Percentiles rank a stretch among this genome's conserved stretches.
Conservation (phyloP, 345 rosid species). For the Viola odorata region DNA sequence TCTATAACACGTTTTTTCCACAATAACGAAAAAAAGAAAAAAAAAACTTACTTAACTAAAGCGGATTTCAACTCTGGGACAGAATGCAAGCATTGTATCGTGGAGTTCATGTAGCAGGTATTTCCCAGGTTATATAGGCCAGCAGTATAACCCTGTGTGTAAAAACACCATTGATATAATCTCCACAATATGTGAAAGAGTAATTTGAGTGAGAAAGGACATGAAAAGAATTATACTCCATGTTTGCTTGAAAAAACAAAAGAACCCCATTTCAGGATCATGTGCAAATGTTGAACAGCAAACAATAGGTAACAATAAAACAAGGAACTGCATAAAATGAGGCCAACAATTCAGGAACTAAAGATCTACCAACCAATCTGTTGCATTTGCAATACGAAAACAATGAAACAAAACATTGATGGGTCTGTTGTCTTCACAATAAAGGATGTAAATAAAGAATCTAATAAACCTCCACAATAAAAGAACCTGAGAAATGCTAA, state of each 20-base stretch:
- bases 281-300: too few species aligned
- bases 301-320: too few species aligned
- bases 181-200: not conserved
- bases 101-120: conserved; percentile 99
- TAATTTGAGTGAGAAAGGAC: not conserved
- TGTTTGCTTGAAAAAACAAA: too few species aligned
- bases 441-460: too few species aligned
- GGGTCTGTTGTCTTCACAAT: too few species aligned
- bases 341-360: too few species aligned
- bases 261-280: too few species aligned
- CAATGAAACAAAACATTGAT: too few species aligned
- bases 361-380: too few species aligned
- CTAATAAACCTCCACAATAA: not conserved
- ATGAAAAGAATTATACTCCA: not conserved
- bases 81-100: conserved; percentile 89
- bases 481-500: not conserved
- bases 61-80: conserved; percentile 97
- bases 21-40: not conserved
- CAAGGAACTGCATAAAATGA: too few species aligned
- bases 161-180: not conserved
- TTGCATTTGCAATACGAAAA: too few species aligned
- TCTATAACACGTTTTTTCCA: not conserved
- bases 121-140: conserved; percentile 87
- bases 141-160: conserved; percentile 86
- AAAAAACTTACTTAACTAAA: conserved; percentile 46